Conservation (phyloP, 2,329 filamentous ascomycete species). For the Fusarium chuoi region DNA sequence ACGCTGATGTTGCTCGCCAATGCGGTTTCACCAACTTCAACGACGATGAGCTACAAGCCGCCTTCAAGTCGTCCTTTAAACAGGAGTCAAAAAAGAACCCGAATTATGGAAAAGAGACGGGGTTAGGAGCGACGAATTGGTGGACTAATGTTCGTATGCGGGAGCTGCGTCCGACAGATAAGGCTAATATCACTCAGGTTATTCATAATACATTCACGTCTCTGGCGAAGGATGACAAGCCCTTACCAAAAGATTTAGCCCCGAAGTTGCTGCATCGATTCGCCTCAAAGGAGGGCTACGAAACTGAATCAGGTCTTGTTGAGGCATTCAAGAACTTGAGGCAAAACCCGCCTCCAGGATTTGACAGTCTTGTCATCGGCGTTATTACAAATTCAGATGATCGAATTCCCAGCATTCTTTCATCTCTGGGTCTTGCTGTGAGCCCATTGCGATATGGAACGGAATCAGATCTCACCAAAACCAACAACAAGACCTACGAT, state of each 20-base stretch:
- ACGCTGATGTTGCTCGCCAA: conserved; percentile 31
- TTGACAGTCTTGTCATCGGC: conserved; percentile 28
- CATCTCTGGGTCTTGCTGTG: conserved; percentile 20
- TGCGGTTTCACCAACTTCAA: conserved; percentile 28
- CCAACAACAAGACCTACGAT: neutral
- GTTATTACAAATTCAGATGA: conserved; percentile 39
- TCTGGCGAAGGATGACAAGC: neutral
- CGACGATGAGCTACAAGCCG: conserved; percentile 25
- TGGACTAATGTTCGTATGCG: conserved; percentile 32
- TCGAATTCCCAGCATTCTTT: conserved; percentile 34
- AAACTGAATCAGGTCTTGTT: conserved; percentile 6
- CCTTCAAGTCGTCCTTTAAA: conserved; percentile 26
- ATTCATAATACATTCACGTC: conserved; percentile 34
- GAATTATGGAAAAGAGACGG: conserved; percentile 34
- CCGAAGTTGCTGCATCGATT: conserved; percentile 27
- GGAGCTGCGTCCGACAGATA: fast-evolving
- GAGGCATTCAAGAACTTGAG: conserved; percentile 4
- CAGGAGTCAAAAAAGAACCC: conserved; percentile 27
- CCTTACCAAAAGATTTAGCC: conserved; percentile 22
- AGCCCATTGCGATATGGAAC: conserved; percentile 29
- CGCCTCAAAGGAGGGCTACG: conserved; percentile 25
- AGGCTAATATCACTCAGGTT: conserved; percentile 15
- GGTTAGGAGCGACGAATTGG: conserved; percentile 32
- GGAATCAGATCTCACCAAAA: fast-evolving
- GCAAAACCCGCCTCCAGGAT: neutral